These are phyloP conservation scores for Saturnispora besseyi DNA, from an alignment of 805 yeast species.

Conservation along the genomic window DNA sequence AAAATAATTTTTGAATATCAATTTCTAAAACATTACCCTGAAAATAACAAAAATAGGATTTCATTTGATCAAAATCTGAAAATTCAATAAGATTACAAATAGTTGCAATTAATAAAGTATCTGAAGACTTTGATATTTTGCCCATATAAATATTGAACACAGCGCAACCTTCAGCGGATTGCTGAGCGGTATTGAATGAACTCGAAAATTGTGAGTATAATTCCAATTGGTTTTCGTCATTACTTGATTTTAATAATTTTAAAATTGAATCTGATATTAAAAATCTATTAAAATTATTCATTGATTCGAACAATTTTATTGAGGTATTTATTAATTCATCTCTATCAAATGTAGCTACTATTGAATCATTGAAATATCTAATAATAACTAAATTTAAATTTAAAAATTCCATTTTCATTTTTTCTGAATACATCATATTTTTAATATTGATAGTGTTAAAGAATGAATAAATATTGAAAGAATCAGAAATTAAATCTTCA, in stretches of 20 bases:
- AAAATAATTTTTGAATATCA: constrained; percentile 22
- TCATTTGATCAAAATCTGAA: constrained; percentile 26
- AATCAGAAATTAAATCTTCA: constrained; percentile 31
- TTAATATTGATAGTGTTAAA: constrained; percentile 33
- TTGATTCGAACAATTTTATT: constrained; percentile 1
- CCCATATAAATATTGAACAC: constrained; percentile 32
- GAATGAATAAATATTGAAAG: constrained; percentile 41
- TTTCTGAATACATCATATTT: constrained; percentile 32
- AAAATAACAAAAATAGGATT: constrained; percentile 25
- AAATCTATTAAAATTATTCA: not conserved
- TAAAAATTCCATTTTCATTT: constrained; percentile 26
- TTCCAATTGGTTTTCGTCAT: constrained; percentile 15
- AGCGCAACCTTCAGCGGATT: constrained; percentile 31
- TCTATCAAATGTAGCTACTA: not conserved
- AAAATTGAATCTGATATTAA: constrained; percentile 14
- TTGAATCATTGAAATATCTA: not conserved
- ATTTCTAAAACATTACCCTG: constrained; percentile 20
- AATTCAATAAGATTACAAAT: constrained; percentile 36
- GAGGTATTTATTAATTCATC: not conserved
- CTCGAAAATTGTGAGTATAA: constrained; percentile 26
- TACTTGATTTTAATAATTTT: constrained; percentile 18
- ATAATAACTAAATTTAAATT: constrained; percentile 17
- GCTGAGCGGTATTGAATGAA: constrained; percentile 30
- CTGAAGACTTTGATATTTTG: constrained; percentile 25
- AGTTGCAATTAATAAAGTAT: constrained; percentile 27